Base-by-base conservation (phyloP, 495 filamentous ascomycete species). In the Annulohypoxylon stygium region DNA sequence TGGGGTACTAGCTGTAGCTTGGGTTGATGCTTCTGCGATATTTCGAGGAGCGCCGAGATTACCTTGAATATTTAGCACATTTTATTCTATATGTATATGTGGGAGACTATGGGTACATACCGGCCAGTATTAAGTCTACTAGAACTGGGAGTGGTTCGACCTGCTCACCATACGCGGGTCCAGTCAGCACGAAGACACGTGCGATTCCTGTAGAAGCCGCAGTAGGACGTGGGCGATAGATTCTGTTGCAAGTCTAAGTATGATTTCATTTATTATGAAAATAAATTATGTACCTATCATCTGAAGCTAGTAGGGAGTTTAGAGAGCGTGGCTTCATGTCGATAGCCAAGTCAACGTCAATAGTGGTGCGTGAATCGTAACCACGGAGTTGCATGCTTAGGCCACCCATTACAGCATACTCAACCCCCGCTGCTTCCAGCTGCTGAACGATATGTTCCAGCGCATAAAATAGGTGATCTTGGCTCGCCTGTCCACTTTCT, bases 351-450 rank as follows among this genome's bases (percentile, higher is more conserved):
- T 58, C 54, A 34, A 58, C 54, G 37, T 58, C 54, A 3, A 9
- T 16, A 23, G 54, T 58, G 11, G 34, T 18, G 4, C 54, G 54
- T 20, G 54, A 58, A 33, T 37, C 33, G 33, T 39, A 58, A 3
- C 54, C 54, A 39, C 54, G 54, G 23, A 58, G 54, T 16, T 58
- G 54, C 54, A 58, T 58, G 34, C 54, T 58, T 9, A 58, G 10
- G 34, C 54, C 54, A 6, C 54, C 54, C 54, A 58, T 58, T 18
- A 58, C 33, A 25, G 54, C 54, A 18, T 58, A 58, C 54, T 18
- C 54, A 6, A 39, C 39, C 16, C 33, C 54, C 10, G 6, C n/a
- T 4, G 16, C 33, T n/a, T 58, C 54, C n/a, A 58, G n/a, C 54
- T 37, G 30, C 33, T n/a, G 54, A 39, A 58, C 54, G 25, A 58